Percentiles rank a stretch among this genome's conserved stretches.
These are phyloP conservation scores for Corynespora cassiicola DNA, from an alignment of 2,329 filamentous ascomycete species.

Conservation along the genomic window DNA sequence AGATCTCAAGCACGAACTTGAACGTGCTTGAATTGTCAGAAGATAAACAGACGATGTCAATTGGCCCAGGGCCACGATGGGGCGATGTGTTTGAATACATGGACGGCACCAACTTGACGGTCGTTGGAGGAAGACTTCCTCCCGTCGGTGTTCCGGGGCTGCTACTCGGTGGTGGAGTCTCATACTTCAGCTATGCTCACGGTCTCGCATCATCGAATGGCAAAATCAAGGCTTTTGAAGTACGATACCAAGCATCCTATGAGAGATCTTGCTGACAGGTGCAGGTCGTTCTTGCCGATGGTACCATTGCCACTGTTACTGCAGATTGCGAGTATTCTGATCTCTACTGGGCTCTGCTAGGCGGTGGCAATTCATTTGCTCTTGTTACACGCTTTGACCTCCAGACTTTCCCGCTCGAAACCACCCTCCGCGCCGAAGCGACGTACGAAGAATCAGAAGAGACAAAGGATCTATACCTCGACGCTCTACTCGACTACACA, in stretches of 20 bases:
- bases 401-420: conserved; percentile 13
- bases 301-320: conserved; percentile 23
- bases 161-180: conserved; percentile 32
- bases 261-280: too few species aligned
- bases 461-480: conserved; percentile 17
- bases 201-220: conserved; percentile 15
- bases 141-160: conserved; percentile 37
- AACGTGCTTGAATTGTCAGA: conserved; percentile 26
- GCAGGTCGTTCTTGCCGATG: conserved; percentile 29
- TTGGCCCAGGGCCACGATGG: conserved; percentile 38
- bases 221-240: conserved; percentile 20
- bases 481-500: conserved; percentile 17
- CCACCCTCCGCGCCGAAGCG: conserved; percentile 21
- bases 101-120: conserved; percentile 22
- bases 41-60: conserved; percentile 25
- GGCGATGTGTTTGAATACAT: conserved; percentile 34
- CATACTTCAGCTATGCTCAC: conserved; percentile 15
- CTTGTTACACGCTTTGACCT: conserved; percentile 22
- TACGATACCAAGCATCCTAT: too few species aligned
- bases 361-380: conserved; percentile 28
- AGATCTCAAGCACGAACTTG: conserved; percentile 25
- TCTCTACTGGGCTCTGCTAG: conserved; percentile 38
- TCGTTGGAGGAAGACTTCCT: conserved; percentile 31
- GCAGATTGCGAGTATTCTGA: conserved; percentile 25
- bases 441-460: conserved; percentile 12